Conservation (phyloP, 176 grass and related monocot genomes). For the Hordeum marinum region DNA sequence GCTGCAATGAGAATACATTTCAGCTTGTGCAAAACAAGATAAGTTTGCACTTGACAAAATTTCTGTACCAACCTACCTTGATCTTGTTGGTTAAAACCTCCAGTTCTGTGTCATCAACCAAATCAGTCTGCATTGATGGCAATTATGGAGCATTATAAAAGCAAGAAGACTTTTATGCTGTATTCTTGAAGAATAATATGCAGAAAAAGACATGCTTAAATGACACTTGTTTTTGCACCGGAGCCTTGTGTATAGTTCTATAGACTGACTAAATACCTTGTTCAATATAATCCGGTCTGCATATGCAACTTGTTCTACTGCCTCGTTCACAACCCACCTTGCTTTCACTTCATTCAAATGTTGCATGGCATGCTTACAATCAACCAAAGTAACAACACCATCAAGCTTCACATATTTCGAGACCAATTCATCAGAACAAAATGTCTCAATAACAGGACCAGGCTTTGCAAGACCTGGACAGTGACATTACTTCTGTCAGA, state of each 20-base stretch:
- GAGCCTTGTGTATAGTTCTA: background rate
- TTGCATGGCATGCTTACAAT: constrained; percentile 76
- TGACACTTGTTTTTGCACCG: background rate
- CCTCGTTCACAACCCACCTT: constrained; percentile 79
- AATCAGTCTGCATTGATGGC: constrained; percentile 41
- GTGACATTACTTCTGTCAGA: background rate
- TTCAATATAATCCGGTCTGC: constrained; percentile 63
- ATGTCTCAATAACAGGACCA: constrained; percentile 67
- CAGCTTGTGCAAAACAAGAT: background rate
- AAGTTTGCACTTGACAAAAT: background rate
- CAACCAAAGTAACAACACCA: constrained; percentile 79
- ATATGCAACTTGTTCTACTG: constrained; percentile 74
- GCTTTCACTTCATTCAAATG: constrained; percentile 76
- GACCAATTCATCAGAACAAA: constrained; percentile 72
- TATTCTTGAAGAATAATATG: constrained; percentile 13
- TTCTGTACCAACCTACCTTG: constrained; percentile 36
- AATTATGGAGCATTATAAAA: constrained; percentile 11
- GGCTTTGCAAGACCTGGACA: constrained; percentile 69
- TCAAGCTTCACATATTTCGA: constrained; percentile 72
- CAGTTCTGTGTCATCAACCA: constrained; percentile 50
- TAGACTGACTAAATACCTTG: constrained; percentile 35
- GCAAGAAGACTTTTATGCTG: background rate
- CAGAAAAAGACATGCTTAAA: background rate
- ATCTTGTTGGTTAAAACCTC: constrained; percentile 58
- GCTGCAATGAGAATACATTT: constrained; percentile 22